phyloP scores from a whole-genome alignment of 2,329 filamentous ascomycete genomes.

The Arthrobotrys sphaeroides region DNA sequence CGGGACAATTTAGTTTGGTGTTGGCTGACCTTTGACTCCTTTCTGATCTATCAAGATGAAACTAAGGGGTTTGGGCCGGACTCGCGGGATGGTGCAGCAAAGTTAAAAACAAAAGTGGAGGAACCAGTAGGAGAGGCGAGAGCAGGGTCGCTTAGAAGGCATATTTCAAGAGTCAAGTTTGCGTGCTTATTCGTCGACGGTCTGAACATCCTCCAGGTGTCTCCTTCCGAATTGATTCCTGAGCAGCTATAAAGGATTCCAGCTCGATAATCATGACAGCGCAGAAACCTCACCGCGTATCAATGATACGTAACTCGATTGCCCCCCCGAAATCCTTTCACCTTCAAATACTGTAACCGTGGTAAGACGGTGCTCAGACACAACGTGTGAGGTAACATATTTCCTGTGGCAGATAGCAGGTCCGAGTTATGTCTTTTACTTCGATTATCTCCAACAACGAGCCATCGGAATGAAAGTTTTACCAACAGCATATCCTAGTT shows the following conservation, averaged over 20 bases:
- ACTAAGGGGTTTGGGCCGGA: slow-evolving; percentile 43
- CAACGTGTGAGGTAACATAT: slow-evolving; percentile 17
- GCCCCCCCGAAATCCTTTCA: neutral
- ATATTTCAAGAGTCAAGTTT: slow-evolving; percentile 13
- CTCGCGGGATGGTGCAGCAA: slow-evolving; percentile 14
- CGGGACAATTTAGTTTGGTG: slow-evolving; percentile 1
- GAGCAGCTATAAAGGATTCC: slow-evolving; percentile 4
- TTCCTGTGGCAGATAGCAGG: slow-evolving; percentile 4
- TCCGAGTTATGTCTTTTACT: neutral
- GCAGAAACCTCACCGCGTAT: neutral
- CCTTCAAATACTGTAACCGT: slow-evolving; percentile 25
- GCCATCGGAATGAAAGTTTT: slow-evolving; percentile 4
- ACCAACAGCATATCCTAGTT: neutral
- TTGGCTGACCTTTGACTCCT: slow-evolving; percentile 8
- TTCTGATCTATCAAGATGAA: slow-evolving; percentile 49
- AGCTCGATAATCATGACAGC: slow-evolving; percentile 32
- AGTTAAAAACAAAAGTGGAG: slow-evolving; percentile 17
- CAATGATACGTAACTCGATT: neutral
- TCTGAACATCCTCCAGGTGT: neutral
- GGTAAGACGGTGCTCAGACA: slow-evolving; percentile 48
- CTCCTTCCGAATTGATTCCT: slow-evolving; percentile 17
- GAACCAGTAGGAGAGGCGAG: slow-evolving; percentile 16
- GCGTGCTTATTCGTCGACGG: slow-evolving; percentile 23
- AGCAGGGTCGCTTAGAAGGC: slow-evolving; percentile 6
- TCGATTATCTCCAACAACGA: slow-evolving; percentile 8